Percentiles rank a stretch among this genome's conserved stretches.
These are phyloP conservation scores for Pleurotus eryngii DNA, from an alignment of 768 basidiomycete species.

Conservation along the genomic window DNA sequence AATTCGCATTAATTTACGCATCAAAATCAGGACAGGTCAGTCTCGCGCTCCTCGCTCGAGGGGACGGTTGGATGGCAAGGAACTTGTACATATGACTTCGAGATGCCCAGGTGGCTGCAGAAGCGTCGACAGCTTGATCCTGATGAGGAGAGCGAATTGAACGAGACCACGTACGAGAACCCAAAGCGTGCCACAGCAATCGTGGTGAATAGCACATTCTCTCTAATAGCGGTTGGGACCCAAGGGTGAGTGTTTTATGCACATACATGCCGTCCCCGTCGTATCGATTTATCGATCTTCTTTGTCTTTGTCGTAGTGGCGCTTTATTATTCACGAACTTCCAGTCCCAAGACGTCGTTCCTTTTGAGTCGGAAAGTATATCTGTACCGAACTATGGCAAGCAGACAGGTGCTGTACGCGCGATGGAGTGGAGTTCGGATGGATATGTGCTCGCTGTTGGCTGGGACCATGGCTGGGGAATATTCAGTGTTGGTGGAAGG, in stretches of 20 bases:
- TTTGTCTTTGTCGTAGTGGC: constrained; percentile 44
- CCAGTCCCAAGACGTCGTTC: constrained; percentile 56
- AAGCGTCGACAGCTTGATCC: constrained; percentile 63
- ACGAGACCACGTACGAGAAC: constrained; percentile 47
- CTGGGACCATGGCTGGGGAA: constrained; percentile 86
- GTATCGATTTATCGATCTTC: neutral
- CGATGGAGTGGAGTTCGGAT: constrained; percentile 92
- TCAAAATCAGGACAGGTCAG: neutral
- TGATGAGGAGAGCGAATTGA: constrained; percentile 29
- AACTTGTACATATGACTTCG: constrained; percentile 75
- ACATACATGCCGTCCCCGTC: neutral
- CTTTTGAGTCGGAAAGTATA: constrained; percentile 59
- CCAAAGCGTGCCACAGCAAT: constrained; percentile 63
- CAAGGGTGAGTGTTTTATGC: constrained; percentile 42
- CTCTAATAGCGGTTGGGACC: constrained; percentile 78
- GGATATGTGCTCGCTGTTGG: constrained; percentile 94
- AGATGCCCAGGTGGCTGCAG: constrained; percentile 75
- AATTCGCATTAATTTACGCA: neutral
- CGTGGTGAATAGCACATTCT: constrained; percentile 78
- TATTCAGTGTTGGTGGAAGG: constrained; percentile 86
- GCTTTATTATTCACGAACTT: constrained; percentile 64
- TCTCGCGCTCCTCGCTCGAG: constrained; percentile 16
- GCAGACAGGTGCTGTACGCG: constrained; percentile 57
- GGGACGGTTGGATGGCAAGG: constrained; percentile 58
- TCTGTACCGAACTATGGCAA: constrained; percentile 60